Evolutionary conservation across 73 alveolate genomes (phyloP).

Genomic region (Paramecium octaurelia): DNA sequence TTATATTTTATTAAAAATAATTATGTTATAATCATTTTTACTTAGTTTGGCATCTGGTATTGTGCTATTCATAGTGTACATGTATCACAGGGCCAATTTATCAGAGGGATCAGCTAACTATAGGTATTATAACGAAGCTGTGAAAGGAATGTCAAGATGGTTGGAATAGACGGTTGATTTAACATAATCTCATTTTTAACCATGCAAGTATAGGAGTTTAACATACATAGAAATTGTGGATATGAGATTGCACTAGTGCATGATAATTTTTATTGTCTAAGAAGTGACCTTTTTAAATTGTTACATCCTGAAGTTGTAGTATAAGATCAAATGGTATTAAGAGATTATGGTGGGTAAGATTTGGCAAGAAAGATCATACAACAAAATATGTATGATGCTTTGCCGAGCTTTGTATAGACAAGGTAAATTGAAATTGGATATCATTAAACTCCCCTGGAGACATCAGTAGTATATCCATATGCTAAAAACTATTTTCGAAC

Average conservation of each 20-base stretch:
- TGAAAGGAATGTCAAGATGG: constrained; percentile 22
- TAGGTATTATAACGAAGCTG: constrained; percentile 7
- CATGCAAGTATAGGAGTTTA: constrained; percentile 12
- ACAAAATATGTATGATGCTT: constrained; percentile 24
- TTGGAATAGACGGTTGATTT: neutral
- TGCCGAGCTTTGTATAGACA: neutral
- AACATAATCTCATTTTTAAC: constrained; percentile 4
- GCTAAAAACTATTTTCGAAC: constrained; percentile 46
- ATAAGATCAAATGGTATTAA: neutral
- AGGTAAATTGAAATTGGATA: neutral
- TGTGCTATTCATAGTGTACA: neutral
- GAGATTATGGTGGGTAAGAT: constrained; percentile 48
- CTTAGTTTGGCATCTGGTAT: constrained; percentile 1
- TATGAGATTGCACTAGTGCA: constrained; percentile 26
- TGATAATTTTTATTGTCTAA: constrained; percentile 18
- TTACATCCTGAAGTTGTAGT: constrained; percentile 6
- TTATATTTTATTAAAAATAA: neutral
- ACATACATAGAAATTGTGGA: constrained; percentile 22
- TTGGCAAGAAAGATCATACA: constrained; percentile 18
- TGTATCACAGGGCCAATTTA: neutral
- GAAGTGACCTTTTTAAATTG: constrained; percentile 23
- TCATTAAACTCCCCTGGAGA: neutral
- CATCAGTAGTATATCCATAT: constrained; percentile 25
- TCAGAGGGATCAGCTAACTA: neutral
- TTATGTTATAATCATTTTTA: neutral